phyloP scores from a whole-genome alignment of 2,329 filamentous ascomycete species.

The Curvularia hawaiiensis region DNA sequence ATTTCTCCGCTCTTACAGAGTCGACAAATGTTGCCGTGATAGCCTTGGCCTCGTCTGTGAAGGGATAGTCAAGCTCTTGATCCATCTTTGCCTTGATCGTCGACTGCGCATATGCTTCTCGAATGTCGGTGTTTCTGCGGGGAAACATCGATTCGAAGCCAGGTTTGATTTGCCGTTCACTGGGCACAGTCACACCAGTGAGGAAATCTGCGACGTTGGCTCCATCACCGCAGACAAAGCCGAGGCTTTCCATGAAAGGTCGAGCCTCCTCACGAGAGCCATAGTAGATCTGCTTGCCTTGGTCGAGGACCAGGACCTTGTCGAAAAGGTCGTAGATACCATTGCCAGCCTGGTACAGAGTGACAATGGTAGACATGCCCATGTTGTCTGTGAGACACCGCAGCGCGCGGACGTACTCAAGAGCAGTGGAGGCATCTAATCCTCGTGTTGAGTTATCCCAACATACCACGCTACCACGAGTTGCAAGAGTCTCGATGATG shows the following conservation, averaged over 20 bases:
- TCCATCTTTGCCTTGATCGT: constrained; percentile 58
- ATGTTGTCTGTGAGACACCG: constrained; percentile 56
- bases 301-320: constrained; percentile 74
- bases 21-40: constrained; percentile 58
- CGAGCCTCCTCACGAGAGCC: constrained; percentile 65
- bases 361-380: constrained; percentile 58
- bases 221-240: constrained; percentile 67
- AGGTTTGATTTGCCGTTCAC: constrained; percentile 48
- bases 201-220: constrained; percentile 75
- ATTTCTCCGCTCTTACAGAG: constrained; percentile 60
- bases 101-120: constrained; percentile 56
- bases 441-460: constrained; percentile 53
- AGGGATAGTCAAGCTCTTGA: constrained; percentile 63
- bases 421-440: constrained; percentile 49
- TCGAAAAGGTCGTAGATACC: constrained; percentile 68
- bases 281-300: constrained; percentile 77
- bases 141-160: constrained; percentile 51
- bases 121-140: constrained; percentile 51
- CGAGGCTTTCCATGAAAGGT: constrained; percentile 69
- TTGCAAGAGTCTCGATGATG: constrained; percentile 68
- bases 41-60: constrained; percentile 51
- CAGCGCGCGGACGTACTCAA: constrained; percentile 62
- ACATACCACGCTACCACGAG: constrained; percentile 60
- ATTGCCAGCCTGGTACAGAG: constrained; percentile 59
- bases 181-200: constrained; percentile 68